Evolutionary conservation across 129 eudicot species (phyloP), one percentile per base, ranked within the genome.

Genomic region (Tagetes erecta): DNA sequence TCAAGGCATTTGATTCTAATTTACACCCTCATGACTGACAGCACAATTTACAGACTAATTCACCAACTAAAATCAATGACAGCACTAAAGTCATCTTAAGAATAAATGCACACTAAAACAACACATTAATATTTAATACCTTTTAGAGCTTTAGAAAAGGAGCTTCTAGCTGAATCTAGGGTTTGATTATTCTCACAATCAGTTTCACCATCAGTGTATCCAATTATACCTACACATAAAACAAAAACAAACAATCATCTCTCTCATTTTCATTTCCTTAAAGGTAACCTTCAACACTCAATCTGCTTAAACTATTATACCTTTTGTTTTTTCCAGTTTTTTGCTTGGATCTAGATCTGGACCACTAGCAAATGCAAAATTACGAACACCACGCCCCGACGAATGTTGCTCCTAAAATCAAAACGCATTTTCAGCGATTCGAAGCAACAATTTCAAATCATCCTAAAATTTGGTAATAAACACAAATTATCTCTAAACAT

Each of bases 131-230:
- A 42, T 34, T 12, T 30, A 20, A 64, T 86, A 93, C 98, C 96
- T 93, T 88, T 93, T 14, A 93, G 76, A 30, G 98, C 98, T 83
- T 83, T 86, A 71, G 98, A 93, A 82, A 92, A 92, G 41, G 98
- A 93, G 78, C 82, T 93, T 75, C 98, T 90, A 3, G 96, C 96
- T 37, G 98, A 93, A 86, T 86, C 91, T 79, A 84, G 67, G 67
- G 71, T 67, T 67, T 76, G 79, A 78, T 68, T 83, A 59, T 86
- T 90, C 66, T 88, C 96, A 71, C 82, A 89, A 1, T 86, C 80
- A 35, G 73, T 79, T 75, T 87, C 97, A 70, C 67, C 88, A 82
- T 88, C 85, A 50, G 79, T 80, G 77, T 70, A 76, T 46, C 70
- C 86, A 44, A 76, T 83, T 36, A 75, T 78, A 77, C 69, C 91